Percentiles rank a stretch among this genome's conserved stretches.
Evolutionary conservation across 106 monocot genomes (phyloP).

Genomic region (Dendrobium chrysotoxum): DNA sequence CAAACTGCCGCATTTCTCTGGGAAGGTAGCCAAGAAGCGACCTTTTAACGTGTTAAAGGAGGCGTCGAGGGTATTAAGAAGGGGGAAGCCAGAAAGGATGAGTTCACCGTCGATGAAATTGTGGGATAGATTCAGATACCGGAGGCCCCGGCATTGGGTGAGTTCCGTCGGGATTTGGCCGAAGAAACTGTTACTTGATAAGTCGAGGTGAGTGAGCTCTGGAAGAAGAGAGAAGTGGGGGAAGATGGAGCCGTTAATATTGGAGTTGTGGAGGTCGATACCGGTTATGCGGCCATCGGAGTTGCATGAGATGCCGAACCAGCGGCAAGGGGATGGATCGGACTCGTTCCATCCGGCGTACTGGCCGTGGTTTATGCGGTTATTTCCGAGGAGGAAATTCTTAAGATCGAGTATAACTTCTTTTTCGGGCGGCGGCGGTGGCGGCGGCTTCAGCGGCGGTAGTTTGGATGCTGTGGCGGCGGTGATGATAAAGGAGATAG

Average conservation of each 20-base stretch:
- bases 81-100: slow-evolving; percentile 35
- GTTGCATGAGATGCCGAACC: slow-evolving; percentile 60
- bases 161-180: slow-evolving; percentile 39
- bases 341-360: slow-evolving; percentile 47
- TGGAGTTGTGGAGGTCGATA: slow-evolving; percentile 39
- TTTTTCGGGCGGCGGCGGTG: slow-evolving; percentile 17
- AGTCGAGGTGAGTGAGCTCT: slow-evolving; percentile 48
- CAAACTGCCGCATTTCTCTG: slow-evolving; percentile 36
- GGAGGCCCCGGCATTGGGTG: slow-evolving; percentile 40
- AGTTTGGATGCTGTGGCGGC: too few species aligned
- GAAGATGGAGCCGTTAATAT: slow-evolving; percentile 44
- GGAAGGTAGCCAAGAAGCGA: slow-evolving; percentile 28
- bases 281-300: slow-evolving; percentile 24
- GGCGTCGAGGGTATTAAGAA: slow-evolving; percentile 43
- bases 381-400: slow-evolving; percentile 26
- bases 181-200: slow-evolving; percentile 49
- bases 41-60: slow-evolving; percentile 51
- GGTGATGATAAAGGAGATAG: too few species aligned
- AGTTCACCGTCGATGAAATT: slow-evolving; percentile 55
- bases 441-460: background rate
- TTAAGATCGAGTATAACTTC: slow-evolving; percentile 41
- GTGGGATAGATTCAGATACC: slow-evolving; percentile 66
- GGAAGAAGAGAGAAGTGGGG: slow-evolving; percentile 42
- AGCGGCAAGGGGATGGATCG: slow-evolving; percentile 46
- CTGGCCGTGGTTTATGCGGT: slow-evolving; percentile 24